Base-by-base conservation (phyloP, 805 yeast species). In the Wickerhamomyces bovis region DNA sequence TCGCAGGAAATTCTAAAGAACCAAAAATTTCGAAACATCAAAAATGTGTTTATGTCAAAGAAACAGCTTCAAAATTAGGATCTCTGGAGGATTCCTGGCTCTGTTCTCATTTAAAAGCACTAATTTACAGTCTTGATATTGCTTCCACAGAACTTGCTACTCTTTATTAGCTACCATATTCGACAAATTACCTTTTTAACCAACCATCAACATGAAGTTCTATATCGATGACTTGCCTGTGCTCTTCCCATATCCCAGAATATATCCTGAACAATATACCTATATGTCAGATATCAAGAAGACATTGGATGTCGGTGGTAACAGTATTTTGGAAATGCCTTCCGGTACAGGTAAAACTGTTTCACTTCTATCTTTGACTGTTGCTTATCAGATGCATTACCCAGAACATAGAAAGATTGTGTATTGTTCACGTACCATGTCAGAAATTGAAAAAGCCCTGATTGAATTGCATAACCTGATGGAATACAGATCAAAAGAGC, bases 291-390 rank as follows among this genome's bases (percentile, higher is more conserved):
- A 92, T 65, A 85, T 94, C 54, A 94, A 94, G 69, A 81, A 83
- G 61, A 86, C 97, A 1, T 67, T 94, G 44, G 99, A 94, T 71
- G 96, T 85, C 1, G 98, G 97, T 2, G 99, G 99, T 12, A 90
- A 90, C 62, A 86, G 97, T 67, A 89, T 94, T 45, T 67, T 94
- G 60, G 99, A 94, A 69, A 94, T 94, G 99, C 99, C 99, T 55
- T 94, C 99, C 6, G 99, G 99, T 4, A 94, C 99, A 3, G 99
- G 99, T 39, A 94, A 94, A 64, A 94, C 99, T 35, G 86, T 94
- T 3, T 89, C 98, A 0, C 73, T 94, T 62, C 71, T 94, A 26
- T 89, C 98, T 0, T 68, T 94, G 40, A 89, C 98, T 0, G 89
- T 94, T 41, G 96, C 99, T 13, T 94, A 94, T 66, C 99, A 94